Evolutionary conservation across 2,329 filamentous ascomycete genomes (phyloP).

Genomic region (Ceratocystis huliohia): DNA sequence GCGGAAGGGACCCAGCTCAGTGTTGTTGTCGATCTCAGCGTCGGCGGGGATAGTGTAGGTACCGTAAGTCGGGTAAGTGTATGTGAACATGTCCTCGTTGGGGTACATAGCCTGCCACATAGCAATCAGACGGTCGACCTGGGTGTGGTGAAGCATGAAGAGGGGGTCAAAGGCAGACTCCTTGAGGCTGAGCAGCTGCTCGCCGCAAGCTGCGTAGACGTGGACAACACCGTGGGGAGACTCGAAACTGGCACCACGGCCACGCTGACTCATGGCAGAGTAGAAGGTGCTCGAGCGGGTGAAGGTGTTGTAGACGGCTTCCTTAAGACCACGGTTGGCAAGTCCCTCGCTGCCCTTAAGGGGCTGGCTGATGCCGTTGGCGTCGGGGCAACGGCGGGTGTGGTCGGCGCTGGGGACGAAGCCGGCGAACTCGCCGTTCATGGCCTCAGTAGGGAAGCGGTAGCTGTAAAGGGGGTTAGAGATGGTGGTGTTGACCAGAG

Average conservation of each 20-base stretch:
- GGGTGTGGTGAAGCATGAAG: constrained; percentile 41
- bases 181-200: constrained; percentile 31
- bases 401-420: constrained; percentile 26
- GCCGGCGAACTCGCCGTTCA: constrained; percentile 30
- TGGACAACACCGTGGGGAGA: constrained; percentile 34
- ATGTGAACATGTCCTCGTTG: constrained; percentile 28
- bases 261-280: constrained; percentile 29
- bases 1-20: constrained; percentile 41
- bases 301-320: constrained; percentile 33
- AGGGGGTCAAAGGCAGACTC: constrained; percentile 36
- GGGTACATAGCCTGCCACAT: constrained; percentile 37
- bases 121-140: constrained; percentile 54
- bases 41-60: constrained; percentile 33
- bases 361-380: constrained; percentile 29
- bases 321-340: constrained; percentile 28
- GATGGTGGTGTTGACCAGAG: constrained; percentile 27
- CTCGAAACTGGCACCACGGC: constrained; percentile 32
- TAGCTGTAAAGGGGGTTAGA: constrained; percentile 43
- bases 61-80: constrained; percentile 28
- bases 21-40: constrained; percentile 32
- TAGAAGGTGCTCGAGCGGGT: constrained; percentile 29
- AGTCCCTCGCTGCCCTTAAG: constrained; percentile 30
- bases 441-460: constrained; percentile 33
- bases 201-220: constrained; percentile 32
- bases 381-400: constrained; percentile 30